Evolutionary conservation across 768 basidiomycete genomes (phyloP).

Genomic region (Termitomyces sp.): DNA sequence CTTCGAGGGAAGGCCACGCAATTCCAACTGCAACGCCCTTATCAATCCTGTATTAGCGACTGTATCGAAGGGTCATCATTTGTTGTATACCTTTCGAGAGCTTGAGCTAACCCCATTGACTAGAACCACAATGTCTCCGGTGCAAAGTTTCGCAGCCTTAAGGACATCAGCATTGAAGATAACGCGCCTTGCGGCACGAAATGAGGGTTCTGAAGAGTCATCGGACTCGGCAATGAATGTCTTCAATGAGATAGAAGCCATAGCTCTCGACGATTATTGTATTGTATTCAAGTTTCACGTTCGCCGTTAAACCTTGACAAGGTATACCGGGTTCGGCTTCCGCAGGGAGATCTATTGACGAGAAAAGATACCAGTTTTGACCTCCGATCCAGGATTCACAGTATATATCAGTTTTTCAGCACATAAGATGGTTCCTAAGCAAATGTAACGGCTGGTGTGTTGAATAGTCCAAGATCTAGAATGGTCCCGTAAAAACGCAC

Average conservation of each 20-base stretch:
- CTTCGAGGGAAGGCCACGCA: slow-evolving; percentile 70
- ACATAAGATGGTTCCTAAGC: neutral
- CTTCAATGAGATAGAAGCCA: slow-evolving; percentile 25
- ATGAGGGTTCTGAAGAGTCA: slow-evolving; percentile 27
- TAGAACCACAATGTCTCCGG: slow-evolving; percentile 66
- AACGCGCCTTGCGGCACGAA: slow-evolving; percentile 59
- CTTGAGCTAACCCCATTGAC: slow-evolving; percentile 29
- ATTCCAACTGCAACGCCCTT: slow-evolving; percentile 65
- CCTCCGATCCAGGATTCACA: neutral
- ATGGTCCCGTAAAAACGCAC: neutral
- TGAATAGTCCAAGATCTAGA: neutral
- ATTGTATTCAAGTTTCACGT: neutral
- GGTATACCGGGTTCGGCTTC: neutral
- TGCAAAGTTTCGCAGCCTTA: slow-evolving; percentile 54
- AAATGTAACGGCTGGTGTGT: neutral
- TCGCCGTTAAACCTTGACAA: neutral
- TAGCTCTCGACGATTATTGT: neutral
- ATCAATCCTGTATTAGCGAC: slow-evolving; percentile 14
- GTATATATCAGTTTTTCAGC: neutral
- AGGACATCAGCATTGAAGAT: slow-evolving; percentile 57
- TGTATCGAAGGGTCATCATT: neutral
- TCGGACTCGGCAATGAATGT: slow-evolving; percentile 35
- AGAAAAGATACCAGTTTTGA: too few relatives aligned
- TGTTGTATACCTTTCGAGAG: slow-evolving; percentile 20
- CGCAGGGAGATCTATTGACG: neutral